phyloP scores from a whole-genome alignment of 352 stramenopile genomes.

The Pythium coloratum region DNA sequence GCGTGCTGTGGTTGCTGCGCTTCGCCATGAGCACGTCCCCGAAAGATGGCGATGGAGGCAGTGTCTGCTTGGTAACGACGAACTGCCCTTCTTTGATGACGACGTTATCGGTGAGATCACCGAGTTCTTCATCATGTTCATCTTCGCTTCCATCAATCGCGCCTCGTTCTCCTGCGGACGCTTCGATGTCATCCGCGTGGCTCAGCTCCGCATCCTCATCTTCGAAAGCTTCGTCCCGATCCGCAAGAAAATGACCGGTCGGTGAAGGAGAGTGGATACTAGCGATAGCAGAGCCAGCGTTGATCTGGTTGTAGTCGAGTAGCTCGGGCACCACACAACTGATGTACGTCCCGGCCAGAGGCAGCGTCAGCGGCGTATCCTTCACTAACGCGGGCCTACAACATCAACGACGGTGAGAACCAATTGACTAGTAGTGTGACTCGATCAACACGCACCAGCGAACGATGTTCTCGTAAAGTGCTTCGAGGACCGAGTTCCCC shows the following conservation, averaged over 20 bases:
- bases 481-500: constrained; percentile 61
- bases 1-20: constrained; percentile 41
- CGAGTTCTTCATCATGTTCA: not conserved
- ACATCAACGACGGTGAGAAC: not conserved
- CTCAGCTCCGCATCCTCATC: constrained; percentile 29
- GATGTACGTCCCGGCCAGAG: constrained; percentile 75
- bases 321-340: constrained; percentile 72
- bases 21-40: constrained; percentile 71
- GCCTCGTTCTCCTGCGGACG: constrained; percentile 26
- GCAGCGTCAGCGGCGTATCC: constrained; percentile 50
- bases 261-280: constrained; percentile 38
- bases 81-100: constrained; percentile 50
- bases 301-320: constrained; percentile 51
- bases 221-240: constrained; percentile 25
- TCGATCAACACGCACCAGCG: constrained; percentile 39
- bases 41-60: constrained; percentile 60
- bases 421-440: too few relatives aligned
- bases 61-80: constrained; percentile 35
- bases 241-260: constrained; percentile 47
- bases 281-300: constrained; percentile 19
- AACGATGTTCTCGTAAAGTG: constrained; percentile 71
- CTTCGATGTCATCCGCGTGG: constrained; percentile 32
- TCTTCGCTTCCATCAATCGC: constrained; percentile 4
- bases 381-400: constrained; percentile 54
- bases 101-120: constrained; percentile 13